Evolutionary conservation across 352 stramenopile genomes (phyloP).

Genomic region (Phytophthora pluvialis): DNA sequence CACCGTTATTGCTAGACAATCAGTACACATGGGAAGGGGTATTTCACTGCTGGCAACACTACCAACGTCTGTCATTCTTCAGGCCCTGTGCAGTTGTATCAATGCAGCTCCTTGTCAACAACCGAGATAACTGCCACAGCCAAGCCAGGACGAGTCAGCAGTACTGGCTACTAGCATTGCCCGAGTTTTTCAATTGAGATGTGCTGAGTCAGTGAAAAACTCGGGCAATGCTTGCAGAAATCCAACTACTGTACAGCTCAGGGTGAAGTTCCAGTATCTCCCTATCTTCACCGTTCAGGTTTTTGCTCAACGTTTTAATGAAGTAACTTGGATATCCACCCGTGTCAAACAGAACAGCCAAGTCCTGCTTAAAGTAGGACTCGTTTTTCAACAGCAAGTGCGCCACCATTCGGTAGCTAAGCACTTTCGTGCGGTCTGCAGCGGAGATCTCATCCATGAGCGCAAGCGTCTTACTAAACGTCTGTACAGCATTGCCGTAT

Average conservation of each 20-base stretch:
- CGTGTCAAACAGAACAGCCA: not conserved
- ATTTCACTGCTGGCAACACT: constrained; percentile 1
- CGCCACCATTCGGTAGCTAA: constrained; percentile 10
- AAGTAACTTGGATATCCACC: not conserved
- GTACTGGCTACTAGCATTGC: too few species aligned
- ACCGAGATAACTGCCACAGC: too few species aligned
- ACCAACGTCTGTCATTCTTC: not conserved
- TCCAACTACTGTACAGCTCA: not conserved
- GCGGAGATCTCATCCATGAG: not conserved
- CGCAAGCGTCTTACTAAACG: not conserved
- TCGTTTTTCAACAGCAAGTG: constrained; percentile 12
- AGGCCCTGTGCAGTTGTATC: too few species aligned
- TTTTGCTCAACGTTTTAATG: not conserved
- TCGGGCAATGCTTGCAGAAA: too few species aligned
- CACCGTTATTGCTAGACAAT: not conserved
- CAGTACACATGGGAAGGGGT: not conserved
- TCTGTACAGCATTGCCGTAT: constrained; percentile 3
- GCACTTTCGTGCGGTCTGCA: not conserved
- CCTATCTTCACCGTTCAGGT: not conserved
- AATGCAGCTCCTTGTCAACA: too few species aligned
- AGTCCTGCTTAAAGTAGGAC: constrained; percentile 1
- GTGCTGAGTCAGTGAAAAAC: too few species aligned
- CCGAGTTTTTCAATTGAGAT: too few species aligned
- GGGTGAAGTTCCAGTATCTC: not conserved
- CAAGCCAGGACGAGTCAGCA: too few species aligned